Evolutionary conservation across 345 rosid species (phyloP), one percentile per base, ranked within the genome.

Genomic region (Cardiospermum halicacabum): DNA sequence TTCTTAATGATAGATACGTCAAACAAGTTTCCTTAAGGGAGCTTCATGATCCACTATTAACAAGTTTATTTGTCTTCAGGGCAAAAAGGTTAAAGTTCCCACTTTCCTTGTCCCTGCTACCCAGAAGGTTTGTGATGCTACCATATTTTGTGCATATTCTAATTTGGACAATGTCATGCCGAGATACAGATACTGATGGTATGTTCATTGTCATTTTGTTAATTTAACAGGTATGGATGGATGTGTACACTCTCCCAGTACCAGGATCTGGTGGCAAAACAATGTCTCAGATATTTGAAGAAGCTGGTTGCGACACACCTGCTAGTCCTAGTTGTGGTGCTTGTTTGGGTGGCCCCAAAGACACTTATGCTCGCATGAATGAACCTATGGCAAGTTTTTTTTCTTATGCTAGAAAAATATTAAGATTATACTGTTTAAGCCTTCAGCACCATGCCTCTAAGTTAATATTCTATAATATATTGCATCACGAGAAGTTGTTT

Each of bases 41-140:
- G 53, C 34, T 47, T 6, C 39, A 0, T n/a, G 54, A 16, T 28
- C 11, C 32, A 9, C 21, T 19, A 11, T 19, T 30, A 62, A 43
- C 25, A 56, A 26, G 16, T 53, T 57, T 48, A 22, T 67, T 60
- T 76, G 18, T 62, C 58, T 58, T 53, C 86, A 94, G 99, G 96
- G 96, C 34, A 85, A 78, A 67, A 81, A 82, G 74, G 96, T 94
- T 70, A 91, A 91, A 78, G 97, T 87, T 54, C 99, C 99, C 56
- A 94, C 99, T 0, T 94, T 89, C 84, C 89, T 94, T 42, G 96
- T 91, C 75, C 97, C 99, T 18, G 96, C 99, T 60, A 94, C 99
- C 16, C 97, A 85, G 53, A 89, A 91, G 96, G 99, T 85, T 58
- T 48, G 69, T 62, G 13, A 25, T 69, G 54, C 39, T 53, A 26